Base-by-base conservation (phyloP, 2,329 filamentous ascomycete species). In the Calonectria montana region DNA sequence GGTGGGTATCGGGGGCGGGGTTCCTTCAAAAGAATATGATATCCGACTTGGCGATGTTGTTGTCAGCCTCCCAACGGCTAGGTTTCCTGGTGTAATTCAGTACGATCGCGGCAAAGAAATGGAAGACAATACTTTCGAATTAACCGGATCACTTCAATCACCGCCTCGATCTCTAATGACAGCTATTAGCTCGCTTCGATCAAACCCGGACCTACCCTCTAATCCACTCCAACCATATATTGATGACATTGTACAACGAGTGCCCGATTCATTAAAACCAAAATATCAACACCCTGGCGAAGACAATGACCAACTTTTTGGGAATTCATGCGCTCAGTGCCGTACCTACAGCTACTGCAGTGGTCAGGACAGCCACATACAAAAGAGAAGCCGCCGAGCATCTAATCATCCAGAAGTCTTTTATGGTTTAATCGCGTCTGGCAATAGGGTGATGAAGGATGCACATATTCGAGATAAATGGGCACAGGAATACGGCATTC, bases 21-120 rank as follows among this genome's bases (percentile, higher is more conserved):
- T 43, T 4, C 73, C 71, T 8, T 55, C 72, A 2, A 10, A 41
- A 15, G 23, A 68, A 2, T 43, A 65, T 23, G 50, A 73, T 15
- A 64, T 76, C 6, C 63, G 75, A 0, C 74, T 78, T 0, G 77
- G 77, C 0, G 75, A 77, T 13, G 73, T 78, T 0, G 76, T 76
- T 1, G 73, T 78, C 0, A 65, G 71, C 43, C 35, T 61, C 3
- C 67, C 70, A 6, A 66, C 53, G 2, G n/a, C 45, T 0, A 41
- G 5, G 1, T 65, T 65, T 13, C 53, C 66, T 0, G 73, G 72
- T 0, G 70, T 76, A 0, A 67, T 78, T 2, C 74, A 77, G 13
- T 74, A 72, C 21, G 75, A 77, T 12, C 31, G 67, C 2, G 72
- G 72, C 6, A 74, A 72, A n/a, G 55, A 66, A 16, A 43, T 31